Percentiles rank a stretch among this genome's conserved stretches.
These are phyloP conservation scores for Suillus brevipes DNA, from an alignment of 768 basidiomycete species.

Conservation along the genomic window DNA sequence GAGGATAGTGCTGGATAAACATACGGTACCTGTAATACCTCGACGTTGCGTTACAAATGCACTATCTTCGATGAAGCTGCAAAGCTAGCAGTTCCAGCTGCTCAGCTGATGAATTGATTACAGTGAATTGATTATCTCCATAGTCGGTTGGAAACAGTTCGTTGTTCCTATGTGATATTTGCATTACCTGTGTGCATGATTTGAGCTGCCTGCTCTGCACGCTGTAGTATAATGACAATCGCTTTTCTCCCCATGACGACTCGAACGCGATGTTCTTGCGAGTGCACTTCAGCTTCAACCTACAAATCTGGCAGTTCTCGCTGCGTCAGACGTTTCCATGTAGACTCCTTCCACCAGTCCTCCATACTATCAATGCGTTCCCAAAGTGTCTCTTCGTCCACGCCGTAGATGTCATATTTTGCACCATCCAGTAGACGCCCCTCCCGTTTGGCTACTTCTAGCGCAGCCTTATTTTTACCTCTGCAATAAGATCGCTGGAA, in stretches of 20 bases:
- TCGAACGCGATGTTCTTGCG: neutral
- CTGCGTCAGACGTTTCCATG: conserved; percentile 80
- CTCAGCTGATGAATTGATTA: conserved; percentile 17
- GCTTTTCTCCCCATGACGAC: neutral
- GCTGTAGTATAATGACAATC: neutral
- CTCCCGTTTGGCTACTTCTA: conserved; percentile 80
- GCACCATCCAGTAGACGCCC: conserved; percentile 61
- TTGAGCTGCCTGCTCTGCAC: neutral
- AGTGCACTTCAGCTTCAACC: neutral
- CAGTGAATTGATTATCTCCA: neutral
- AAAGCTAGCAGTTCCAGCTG: conserved; percentile 81
- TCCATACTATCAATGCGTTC: conserved; percentile 79
- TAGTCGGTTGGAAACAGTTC: neutral
- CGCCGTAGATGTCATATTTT: conserved; percentile 84
- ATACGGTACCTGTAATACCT: neutral
- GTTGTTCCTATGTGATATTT: neutral
- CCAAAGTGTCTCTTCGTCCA: conserved; percentile 86
- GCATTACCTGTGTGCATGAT: neutral
- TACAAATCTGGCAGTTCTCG: conserved; percentile 79
- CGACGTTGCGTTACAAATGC: neutral
- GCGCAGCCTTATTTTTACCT: conserved; percentile 79
- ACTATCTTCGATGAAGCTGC: neutral
- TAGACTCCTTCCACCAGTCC: conserved; percentile 92
- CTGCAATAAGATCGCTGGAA: conserved; percentile 35
- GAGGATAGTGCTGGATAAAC: conserved; percentile 30